Evolutionary conservation across 2,329 filamentous ascomycete genomes (phyloP).

Genomic region (Fusarium austroafricanum): DNA sequence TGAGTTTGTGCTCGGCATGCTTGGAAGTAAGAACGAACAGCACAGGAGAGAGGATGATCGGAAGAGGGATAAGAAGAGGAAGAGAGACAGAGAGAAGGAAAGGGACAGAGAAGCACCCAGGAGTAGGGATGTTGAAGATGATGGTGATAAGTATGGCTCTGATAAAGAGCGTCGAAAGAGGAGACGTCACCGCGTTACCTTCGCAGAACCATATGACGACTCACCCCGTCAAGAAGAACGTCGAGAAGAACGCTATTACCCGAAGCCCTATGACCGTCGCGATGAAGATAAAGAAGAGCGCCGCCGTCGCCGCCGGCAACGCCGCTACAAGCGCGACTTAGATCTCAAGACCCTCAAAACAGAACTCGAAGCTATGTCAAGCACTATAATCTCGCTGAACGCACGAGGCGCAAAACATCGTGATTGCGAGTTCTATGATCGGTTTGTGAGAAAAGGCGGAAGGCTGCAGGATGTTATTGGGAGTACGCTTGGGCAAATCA

Average conservation of each 20-base stretch:
- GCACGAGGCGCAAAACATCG: conserved; percentile 36
- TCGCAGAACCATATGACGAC: conserved; percentile 40
- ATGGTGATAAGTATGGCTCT: conserved; percentile 28
- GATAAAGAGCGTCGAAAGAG: conserved; percentile 38
- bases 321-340: conserved; percentile 28
- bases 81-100: conserved; percentile 30
- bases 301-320: conserved; percentile 34
- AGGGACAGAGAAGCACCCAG: conserved; percentile 22
- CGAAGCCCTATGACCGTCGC: conserved; percentile 20
- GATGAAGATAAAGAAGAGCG: conserved; percentile 33
- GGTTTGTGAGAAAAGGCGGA: conserved; percentile 43
- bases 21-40: conserved; percentile 26
- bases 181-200: conserved; percentile 38
- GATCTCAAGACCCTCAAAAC: conserved; percentile 40
- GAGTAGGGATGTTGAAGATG: conserved; percentile 16
- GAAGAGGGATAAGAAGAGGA: conserved; percentile 30
- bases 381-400: conserved; percentile 44
- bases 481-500: conserved; percentile 41
- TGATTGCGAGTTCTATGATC: conserved; percentile 45
- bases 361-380: conserved; percentile 45
- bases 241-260: conserved; percentile 27
- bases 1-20: conserved; percentile 42
- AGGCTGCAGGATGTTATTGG: conserved; percentile 43
- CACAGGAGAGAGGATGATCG: conserved; percentile 19
- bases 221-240: conserved; percentile 25